Conservation (phyloP, 352 stramenopile genomes). For the Phytophthora citricola region DNA sequence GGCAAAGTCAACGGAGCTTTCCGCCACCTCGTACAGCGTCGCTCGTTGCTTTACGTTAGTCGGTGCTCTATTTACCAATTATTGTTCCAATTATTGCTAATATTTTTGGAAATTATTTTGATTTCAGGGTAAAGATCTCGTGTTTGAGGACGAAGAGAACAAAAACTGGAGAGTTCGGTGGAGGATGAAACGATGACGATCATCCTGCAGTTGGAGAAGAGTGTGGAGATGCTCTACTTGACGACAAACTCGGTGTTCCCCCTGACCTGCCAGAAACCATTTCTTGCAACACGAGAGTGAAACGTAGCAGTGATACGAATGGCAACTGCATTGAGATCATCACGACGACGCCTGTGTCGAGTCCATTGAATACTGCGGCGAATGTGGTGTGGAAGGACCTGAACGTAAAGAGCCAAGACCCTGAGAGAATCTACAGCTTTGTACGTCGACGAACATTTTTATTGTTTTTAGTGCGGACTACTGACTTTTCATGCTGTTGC, state of each 20-base stretch:
- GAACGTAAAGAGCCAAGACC: slow-evolving; percentile 40
- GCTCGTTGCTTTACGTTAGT: slow-evolving; percentile 37
- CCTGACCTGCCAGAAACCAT: slow-evolving; percentile 31
- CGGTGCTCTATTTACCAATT: not conserved
- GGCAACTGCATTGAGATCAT: slow-evolving; percentile 40
- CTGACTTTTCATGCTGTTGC: slow-evolving; percentile 1
- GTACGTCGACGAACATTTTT: slow-evolving; percentile 18
- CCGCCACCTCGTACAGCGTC: slow-evolving; percentile 34
- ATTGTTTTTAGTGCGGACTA: not conserved
- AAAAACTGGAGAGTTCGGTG: slow-evolving; percentile 5
- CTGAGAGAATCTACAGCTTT: slow-evolving; percentile 44
- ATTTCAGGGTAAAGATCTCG: slow-evolving; percentile 30
- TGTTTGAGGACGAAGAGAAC: slow-evolving; percentile 33
- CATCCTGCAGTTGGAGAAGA: slow-evolving; percentile 42
- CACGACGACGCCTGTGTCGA: slow-evolving; percentile 38
- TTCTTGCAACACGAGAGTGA: slow-evolving; percentile 40
- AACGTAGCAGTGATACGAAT: slow-evolving; percentile 25
- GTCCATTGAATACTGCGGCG: slow-evolving; percentile 18
- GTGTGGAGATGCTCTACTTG: slow-evolving; percentile 35
- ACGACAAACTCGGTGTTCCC: slow-evolving; percentile 39
- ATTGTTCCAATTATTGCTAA: slow-evolving; percentile 1
- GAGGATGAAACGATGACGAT: slow-evolving; percentile 35
- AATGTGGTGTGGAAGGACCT: slow-evolving; percentile 42
- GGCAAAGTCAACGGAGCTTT: slow-evolving; percentile 38
- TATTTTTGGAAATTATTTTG: slow-evolving; percentile 18